Evolutionary conservation across 192 early-diverging fungal genomes (phyloP), one percentile per base, ranked within the genome.

Genomic region (Mortierella antarctica): DNA sequence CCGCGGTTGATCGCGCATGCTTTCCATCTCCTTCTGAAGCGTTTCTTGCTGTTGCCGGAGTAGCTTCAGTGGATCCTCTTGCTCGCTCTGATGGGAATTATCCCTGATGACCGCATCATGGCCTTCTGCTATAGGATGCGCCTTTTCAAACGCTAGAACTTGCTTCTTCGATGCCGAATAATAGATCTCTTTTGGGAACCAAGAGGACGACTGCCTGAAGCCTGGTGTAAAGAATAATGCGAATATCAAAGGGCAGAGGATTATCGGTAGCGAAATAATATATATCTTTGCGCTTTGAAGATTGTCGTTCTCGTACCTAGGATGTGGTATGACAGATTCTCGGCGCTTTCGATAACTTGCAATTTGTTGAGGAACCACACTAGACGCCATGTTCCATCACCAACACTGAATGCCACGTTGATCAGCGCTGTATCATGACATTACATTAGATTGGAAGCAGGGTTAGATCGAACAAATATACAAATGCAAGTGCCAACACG

Each of bases 341-440:
- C 53, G 13, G 65, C 65, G 41, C 15, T 67, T 10, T 45, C 41
- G 8, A 46, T 44, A 67, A 45, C 42, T 13, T 57, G 39, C 6
- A 67, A 42, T 46, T 54, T 39, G 17, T 47, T 41, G 53, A 46
- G 41, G n/a, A 46, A 40, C 65, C 52, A 56, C 7, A 44, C 53
- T 6, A 31, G 65, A 14, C 17, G 13, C 65, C 65, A 67, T 13
- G 7, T 18, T 13, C 56, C 53, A 40, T 67, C 40, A 1, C 23
- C 62, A 15, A 13, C 39, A 10, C 17, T 64, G 49, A 31, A 21
- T 23, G 62, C 62, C 13, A 40, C 50, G 5, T 64, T 49, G 1
- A 64, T 64, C 62, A 64, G 41, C 5, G 50, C 62, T 62, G 21
- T n/a, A n/a, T n/a, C n/a, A n/a, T n/a, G n/a, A n/a, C n/a, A n/a